Evolutionary conservation across 2,329 filamentous ascomycete species (phyloP).

Genomic region (Ophiocordyceps camponoti-rufipedis): DNA sequence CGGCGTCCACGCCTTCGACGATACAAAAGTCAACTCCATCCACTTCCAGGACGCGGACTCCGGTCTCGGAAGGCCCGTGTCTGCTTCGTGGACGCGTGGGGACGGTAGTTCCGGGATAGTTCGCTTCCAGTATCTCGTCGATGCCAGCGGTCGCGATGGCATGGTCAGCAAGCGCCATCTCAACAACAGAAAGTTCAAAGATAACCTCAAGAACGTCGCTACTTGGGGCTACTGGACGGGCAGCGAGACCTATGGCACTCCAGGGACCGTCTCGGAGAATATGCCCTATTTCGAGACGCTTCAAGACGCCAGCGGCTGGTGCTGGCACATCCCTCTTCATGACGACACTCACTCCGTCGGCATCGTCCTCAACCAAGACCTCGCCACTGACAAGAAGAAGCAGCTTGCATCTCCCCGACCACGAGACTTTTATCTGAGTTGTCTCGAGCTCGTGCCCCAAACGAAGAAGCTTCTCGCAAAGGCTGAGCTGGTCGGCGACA

Average conservation of each 20-base stretch:
- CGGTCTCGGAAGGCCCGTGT: conserved; percentile 13
- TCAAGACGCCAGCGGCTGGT: conserved; percentile 26
- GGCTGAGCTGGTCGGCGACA: conserved; percentile 13
- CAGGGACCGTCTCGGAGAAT: conserved; percentile 16
- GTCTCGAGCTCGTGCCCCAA: conserved; percentile 14
- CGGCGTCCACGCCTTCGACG: conserved; percentile 23
- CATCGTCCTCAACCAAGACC: conserved; percentile 20
- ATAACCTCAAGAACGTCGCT: conserved; percentile 28
- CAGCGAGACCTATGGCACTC: conserved; percentile 12
- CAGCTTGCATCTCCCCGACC: conserved; percentile 2
- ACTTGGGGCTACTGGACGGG: conserved; percentile 29
- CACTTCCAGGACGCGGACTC: conserved; percentile 8
- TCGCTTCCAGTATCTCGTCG: conserved; percentile 26
- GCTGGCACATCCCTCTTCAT: conserved; percentile 30
- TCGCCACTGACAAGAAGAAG: conserved; percentile 15
- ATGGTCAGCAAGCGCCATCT: conserved; percentile 27
- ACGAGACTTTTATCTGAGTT: conserved; percentile 15
- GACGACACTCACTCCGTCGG: conserved; percentile 24
- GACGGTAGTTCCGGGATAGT: conserved; percentile 19
- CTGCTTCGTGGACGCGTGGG: conserved; percentile 14
- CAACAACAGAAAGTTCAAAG: conserved; percentile 27
- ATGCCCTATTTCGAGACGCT: conserved; percentile 26
- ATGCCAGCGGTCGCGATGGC: conserved; percentile 26
- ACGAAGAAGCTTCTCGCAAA: conserved; percentile 12
- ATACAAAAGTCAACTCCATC: conserved; percentile 14